Evolutionary conservation across 345 rosid genomes (phyloP), one percentile per base, ranked within the genome.

Genomic region (Leavenworthia alabamica): DNA sequence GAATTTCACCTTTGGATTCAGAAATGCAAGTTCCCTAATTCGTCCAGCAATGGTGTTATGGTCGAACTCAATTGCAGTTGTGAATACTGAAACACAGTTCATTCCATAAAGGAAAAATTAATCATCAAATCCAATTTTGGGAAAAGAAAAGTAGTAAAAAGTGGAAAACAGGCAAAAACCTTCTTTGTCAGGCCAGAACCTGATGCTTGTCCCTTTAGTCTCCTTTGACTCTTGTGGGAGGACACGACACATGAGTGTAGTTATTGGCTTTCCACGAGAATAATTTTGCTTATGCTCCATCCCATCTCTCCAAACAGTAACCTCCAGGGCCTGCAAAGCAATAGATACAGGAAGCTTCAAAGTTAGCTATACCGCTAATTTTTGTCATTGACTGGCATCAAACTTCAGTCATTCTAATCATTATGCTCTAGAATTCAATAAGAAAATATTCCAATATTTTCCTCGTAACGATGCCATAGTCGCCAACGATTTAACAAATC

Each of bases 151-250:
- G 24, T 41, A 45, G 29, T 28, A 9, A 64, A 53, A 63, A 31
- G 67, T 37, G 54, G 46, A 60, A 58, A 53, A 24, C 23, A 57
- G 47, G 66, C 35, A 63, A 46, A 46, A 70, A 94, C 99, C 94
- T 83, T 88, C 82, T 75, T 81, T 79, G 82, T 94, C 99, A 46
- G 99, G 99, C 97, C 99, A 90, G 81, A 94, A 94, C 60, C 80
- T 76, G 69, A 94, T 81, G 62, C 76, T 4, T 45, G 97, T 94
- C 63, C 99, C 99, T 70, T 74, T 75, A 55, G 61, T 72, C 56
- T 64, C 81, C 66, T 76, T 82, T 39, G 77, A 78, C 68, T 85
- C 99, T 66, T 11, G 66, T 3, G 90, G 80, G 36, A 86, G 92
- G 7, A 58, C 72, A 58, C 55, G 70, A 66, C 82, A 71, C 5